phyloP scores from a whole-genome alignment of 2,329 filamentous ascomycete species.

The Thielaviopsis cerberus region DNA sequence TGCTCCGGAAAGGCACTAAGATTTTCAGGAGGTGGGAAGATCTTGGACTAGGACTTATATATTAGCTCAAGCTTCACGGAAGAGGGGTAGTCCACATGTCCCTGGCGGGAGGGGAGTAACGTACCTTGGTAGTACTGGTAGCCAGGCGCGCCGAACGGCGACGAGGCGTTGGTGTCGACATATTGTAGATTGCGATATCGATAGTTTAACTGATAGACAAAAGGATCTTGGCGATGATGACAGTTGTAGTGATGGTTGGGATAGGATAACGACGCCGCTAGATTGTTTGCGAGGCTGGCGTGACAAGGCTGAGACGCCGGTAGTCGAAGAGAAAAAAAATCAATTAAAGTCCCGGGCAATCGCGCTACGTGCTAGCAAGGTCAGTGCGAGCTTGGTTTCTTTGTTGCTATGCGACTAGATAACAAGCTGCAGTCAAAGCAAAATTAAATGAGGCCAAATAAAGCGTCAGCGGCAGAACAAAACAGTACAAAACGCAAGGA shows the following conservation, averaged over 20 bases:
- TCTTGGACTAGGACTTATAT: slow-evolving; percentile 5
- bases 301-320: not conserved
- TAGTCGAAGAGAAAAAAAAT: not conserved
- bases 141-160: not conserved
- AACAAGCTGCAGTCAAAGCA: not conserved
- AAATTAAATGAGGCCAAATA: not conserved
- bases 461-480: not conserved
- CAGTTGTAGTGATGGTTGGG: not conserved
- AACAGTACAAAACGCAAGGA: not conserved
- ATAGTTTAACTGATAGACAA: not conserved
- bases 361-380: not conserved
- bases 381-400: not conserved
- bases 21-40: slow-evolving; percentile 19
- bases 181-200: not conserved
- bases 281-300: not conserved
- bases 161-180: not conserved
- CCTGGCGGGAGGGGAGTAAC: not conserved
- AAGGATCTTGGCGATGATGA: not conserved
- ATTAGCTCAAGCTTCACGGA: not conserved
- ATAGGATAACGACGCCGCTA: not conserved
- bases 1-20: slow-evolving; percentile 27
- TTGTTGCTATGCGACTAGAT: not conserved
- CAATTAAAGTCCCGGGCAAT: not conserved
- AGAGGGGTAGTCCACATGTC: not conserved
- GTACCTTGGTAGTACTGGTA: not conserved